Base-by-base conservation (phyloP, 495 filamentous ascomycete species). In the Oleoguttula mirabilis region DNA sequence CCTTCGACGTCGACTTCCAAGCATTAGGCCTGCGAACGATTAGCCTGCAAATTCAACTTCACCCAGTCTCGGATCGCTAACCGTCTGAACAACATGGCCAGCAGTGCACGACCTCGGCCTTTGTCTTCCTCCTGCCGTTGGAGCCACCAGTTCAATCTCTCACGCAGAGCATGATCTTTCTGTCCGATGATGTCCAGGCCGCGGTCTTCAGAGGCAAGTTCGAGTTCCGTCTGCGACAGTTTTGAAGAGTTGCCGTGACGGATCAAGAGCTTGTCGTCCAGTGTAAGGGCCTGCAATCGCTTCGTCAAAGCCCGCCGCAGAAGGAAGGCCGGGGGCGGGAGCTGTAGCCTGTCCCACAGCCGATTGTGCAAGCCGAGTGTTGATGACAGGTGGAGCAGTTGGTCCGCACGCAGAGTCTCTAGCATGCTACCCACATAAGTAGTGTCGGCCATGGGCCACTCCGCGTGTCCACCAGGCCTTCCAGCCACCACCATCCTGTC, bases 221-320 rank as follows among this genome's bases (percentile, higher is more conserved):
- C 57, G 15, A 80, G 57, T 59, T 86, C 81, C 22, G 61, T 60
- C 0, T 44, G 55, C 36, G 59, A 62, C 60, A 86, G 60, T 12
- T 56, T 62, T 28, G 53, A 36, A 15, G 28, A 12, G 4, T n/a
- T 23, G 6, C 72, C 73, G 50, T 65, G 60, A 19, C 54, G 56
- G 8, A 41, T 5, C 37, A 82, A 74, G 55, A 80, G 58, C 21
- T 27, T 35, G 63, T 84, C 79, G 65, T 82, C 79, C 38, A 67
- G 42, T 8, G 55, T 58, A 53, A 82, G 45, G 52, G 79, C 79
- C 35, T 66, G 55, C 24, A 71, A 45, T 51, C 66, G 57, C 41
- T 56, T 57, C 25, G 39, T 41, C 37, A 80, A 48, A 2, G 64
- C 58, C 36, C 61, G 52, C 17, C 65, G 55, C 50, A 73, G 49